Conservation (phyloP, 176 grass and related monocot genomes). For the Musa itinerans region DNA sequence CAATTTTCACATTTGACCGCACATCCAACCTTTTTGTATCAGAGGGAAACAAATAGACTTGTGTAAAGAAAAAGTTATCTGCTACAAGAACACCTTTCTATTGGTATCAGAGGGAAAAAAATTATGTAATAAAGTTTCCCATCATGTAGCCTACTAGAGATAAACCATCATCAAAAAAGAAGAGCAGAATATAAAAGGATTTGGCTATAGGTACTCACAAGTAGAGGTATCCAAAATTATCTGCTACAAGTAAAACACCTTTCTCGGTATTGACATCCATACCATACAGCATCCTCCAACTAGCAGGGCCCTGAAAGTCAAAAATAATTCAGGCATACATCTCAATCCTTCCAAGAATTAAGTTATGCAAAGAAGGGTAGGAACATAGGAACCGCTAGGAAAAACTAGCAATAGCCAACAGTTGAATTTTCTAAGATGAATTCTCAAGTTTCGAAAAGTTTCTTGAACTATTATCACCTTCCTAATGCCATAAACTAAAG, state of each 20-base stretch:
- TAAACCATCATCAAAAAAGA: background rate
- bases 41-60: constrained; percentile 8
- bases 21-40: constrained; percentile 50
- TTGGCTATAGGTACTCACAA: constrained; percentile 40
- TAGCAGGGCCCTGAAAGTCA: constrained; percentile 55
- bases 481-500: too few relatives aligned
- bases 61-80: constrained; percentile 39
- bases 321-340: constrained; percentile 17
- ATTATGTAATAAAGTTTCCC: background rate
- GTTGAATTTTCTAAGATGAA: background rate
- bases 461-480: too few relatives aligned
- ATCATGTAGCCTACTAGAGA: background rate
- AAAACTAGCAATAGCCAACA: background rate
- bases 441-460: background rate
- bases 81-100: constrained; percentile 79
- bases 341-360: background rate
- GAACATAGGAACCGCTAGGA: background rate
- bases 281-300: constrained; percentile 89
- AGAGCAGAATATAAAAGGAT: background rate
- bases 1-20: constrained; percentile 48
- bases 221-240: constrained; percentile 89
- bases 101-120: too few relatives aligned
- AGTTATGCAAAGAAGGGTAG: background rate
- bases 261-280: constrained; percentile 84
- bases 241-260: constrained; percentile 79